These are phyloP conservation scores for Solanum corneliomulleri DNA, from an alignment of 257 asterid species.

Conservation along the genomic window DNA sequence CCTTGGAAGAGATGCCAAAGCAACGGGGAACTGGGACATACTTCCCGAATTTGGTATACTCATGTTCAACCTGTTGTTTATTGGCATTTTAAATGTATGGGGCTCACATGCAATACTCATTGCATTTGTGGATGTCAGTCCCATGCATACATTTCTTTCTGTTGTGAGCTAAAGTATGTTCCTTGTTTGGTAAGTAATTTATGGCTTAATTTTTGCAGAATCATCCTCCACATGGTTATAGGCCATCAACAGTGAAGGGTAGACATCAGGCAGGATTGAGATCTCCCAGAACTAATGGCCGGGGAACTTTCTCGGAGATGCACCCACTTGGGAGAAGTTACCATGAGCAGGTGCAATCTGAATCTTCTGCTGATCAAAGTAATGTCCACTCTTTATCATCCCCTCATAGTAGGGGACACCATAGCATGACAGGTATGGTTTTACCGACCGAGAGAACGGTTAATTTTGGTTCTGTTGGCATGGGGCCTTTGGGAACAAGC, in stretches of 20 bases:
- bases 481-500: slow-evolving; percentile 7
- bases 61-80: background rate
- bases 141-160: background rate
- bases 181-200: background rate
- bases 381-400: slow-evolving; percentile 14
- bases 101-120: background rate
- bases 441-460: slow-evolving; percentile 25
- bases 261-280: slow-evolving; percentile 27
- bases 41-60: slow-evolving; percentile 62
- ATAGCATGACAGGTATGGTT: slow-evolving; percentile 11
- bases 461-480: slow-evolving; percentile 20
- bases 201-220: slow-evolving; percentile 22
- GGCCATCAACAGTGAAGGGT: slow-evolving; percentile 34
- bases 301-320: slow-evolving; percentile 18
- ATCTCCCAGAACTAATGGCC: slow-evolving; percentile 26
- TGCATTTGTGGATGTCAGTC: background rate
- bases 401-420: slow-evolving; percentile 26
- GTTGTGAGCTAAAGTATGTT: background rate
- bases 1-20: slow-evolving; percentile 61
- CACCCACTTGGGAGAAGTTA: slow-evolving; percentile 24
- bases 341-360: slow-evolving; percentile 23
- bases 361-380: slow-evolving; percentile 12
- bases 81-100: background rate
- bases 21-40: slow-evolving; percentile 80
- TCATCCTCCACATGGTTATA: slow-evolving; percentile 30